Evolutionary conservation across 495 filamentous ascomycete genomes (phyloP), one percentile per base, ranked within the genome.

Genomic region (Hypoxylon trugodes): DNA sequence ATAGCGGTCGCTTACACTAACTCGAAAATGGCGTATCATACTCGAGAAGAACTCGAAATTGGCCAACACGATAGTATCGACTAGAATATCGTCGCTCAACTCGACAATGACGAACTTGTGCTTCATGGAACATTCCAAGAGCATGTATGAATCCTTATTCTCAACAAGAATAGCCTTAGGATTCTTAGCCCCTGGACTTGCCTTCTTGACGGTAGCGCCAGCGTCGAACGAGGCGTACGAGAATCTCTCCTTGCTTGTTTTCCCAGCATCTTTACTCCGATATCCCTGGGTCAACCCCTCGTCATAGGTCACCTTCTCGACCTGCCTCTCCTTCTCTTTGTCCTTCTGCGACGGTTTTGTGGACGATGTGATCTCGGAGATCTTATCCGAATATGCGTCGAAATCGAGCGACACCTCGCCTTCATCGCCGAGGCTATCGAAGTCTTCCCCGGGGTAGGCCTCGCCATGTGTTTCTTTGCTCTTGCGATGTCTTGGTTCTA

Each of bases 41-140:
- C 91, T 96, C 47, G 91, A 96, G 77, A 98, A 98, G 79, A 98
- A 98, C 74, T 97, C 95, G 73, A 94, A 98, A 74, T 98, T 98
- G 36, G 95, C 94, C 15, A 98, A 83, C 1, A 97, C 95, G 25
- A 98, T 82, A 2, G 95, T 98, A 73, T 98, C 95, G 50, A 98
- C 89, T 37, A 97, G 82, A 49, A 98, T 97, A 59, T 97, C 92
- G 73, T 97, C 92, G 77, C 81, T 84, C 28, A 88, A 74, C 73
- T 98, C 94, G 49, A 98, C 84, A 61, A 97, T 91, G 49, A 98
- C 81, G 74, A 96, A 96, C 75, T 98, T 97, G 76, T 96, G 94
- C 69, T 90, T 80, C 22, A 86, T 87, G 0, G 85, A 85, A 70
- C 95, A 98, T 69, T 93, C 89, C 35, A 97, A 93, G 26, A 97